Evolutionary conservation across 2,329 filamentous ascomycete species (phyloP).

Genomic region (Claviceps quebecensis): DNA sequence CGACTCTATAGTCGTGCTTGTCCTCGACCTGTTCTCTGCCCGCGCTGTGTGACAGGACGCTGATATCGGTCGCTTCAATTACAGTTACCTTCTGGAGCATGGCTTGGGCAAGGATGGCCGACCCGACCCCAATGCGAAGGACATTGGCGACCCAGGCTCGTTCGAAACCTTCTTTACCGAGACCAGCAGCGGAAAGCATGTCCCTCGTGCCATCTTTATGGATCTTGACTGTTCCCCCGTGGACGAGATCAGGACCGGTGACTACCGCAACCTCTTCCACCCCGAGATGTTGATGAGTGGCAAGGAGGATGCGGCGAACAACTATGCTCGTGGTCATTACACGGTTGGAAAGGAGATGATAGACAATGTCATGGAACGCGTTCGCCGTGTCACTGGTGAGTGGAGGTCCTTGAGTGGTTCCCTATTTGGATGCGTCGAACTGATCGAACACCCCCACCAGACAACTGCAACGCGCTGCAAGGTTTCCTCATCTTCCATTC

Average conservation of each 20-base stretch:
- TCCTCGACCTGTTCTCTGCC: neutral
- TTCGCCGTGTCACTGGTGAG: conserved; percentile 55
- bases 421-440: conserved; percentile 1
- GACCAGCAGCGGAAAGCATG: conserved; percentile 57
- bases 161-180: conserved; percentile 64
- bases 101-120: conserved; percentile 52
- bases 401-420: conserved; percentile 6
- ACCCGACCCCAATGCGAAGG: conserved; percentile 45
- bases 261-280: conserved; percentile 57
- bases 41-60: conserved; percentile 4
- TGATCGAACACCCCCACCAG: conserved; percentile 23
- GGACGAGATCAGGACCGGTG: conserved; percentile 57
- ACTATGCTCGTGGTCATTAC: conserved; percentile 65
- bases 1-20: conserved; percentile 2
- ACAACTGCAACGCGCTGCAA: conserved; percentile 60
- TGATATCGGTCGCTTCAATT: conserved; percentile 20
- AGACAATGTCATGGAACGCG: conserved; percentile 54
- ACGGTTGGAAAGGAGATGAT: conserved; percentile 67
- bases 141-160: conserved; percentile 46
- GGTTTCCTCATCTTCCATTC: conserved; percentile 66
- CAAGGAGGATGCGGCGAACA: conserved; percentile 67
- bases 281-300: conserved; percentile 58
- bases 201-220: conserved; percentile 58
- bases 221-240: conserved; percentile 61
- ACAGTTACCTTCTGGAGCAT: conserved; percentile 59